Evolutionary conservation across 2,329 filamentous ascomycete species (phyloP).

Genomic region (Ophiostoma australiae): DNA sequence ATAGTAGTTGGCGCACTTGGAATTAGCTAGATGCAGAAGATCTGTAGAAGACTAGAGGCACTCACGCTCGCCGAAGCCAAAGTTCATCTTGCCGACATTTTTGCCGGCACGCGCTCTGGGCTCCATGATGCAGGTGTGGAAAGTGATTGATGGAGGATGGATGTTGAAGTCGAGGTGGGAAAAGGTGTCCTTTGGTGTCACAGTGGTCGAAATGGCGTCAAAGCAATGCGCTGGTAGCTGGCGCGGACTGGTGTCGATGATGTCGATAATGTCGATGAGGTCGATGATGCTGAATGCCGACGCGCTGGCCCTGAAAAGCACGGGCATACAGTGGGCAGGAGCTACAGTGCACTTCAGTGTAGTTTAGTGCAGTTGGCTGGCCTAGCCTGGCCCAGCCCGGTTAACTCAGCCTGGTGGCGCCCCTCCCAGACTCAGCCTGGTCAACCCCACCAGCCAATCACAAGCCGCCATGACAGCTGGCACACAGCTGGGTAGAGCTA

Average conservation of each 20-base stretch:
- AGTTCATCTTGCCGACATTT: conserved; percentile 80
- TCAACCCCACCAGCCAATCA: conserved; percentile 10
- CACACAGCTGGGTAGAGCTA: too few species aligned
- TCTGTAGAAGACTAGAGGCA: conserved; percentile 21
- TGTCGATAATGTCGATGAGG: neutral
- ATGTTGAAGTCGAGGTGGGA: neutral
- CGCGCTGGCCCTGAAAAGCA: neutral
- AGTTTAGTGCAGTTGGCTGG: neutral
- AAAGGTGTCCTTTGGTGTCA: neutral
- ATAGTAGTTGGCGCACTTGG: conserved; percentile 67
- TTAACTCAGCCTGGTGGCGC: conserved; percentile 1
- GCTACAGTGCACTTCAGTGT: neutral
- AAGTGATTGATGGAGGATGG: neutral
- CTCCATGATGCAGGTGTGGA: conserved; percentile 54
- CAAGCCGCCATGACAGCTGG: neutral
- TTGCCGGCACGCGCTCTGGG: conserved; percentile 71
- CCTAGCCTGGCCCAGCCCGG: neutral
- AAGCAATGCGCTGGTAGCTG: neutral
- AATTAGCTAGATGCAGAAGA: neutral
- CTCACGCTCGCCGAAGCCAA: conserved; percentile 65
- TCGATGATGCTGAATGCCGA: neutral
- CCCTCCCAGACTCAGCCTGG: conserved; percentile 5
- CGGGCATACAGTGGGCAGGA: neutral
- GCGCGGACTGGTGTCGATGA: neutral
- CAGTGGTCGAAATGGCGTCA: neutral